Evolutionary conservation across 2,329 filamentous ascomycete species (phyloP), one percentile per base, ranked within the genome.

Genomic region (Cytospora chrysosperma): DNA sequence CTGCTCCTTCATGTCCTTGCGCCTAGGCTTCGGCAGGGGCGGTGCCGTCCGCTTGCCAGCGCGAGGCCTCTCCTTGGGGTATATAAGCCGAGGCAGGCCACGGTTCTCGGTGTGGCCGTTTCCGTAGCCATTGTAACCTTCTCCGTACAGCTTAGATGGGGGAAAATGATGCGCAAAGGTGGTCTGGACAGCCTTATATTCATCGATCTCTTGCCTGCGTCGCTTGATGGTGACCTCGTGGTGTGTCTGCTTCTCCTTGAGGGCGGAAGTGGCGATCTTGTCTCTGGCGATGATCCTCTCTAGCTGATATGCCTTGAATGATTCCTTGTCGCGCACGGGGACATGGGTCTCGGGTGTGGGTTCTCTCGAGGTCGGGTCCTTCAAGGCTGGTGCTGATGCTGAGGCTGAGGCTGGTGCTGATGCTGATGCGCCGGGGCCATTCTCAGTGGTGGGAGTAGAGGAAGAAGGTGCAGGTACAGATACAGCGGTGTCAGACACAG

Each of bases 111-210:
- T 97, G 70, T 87, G 82, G 66, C 90, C 89, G 79, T 98, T 98
- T 68, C 91, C 94, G 72, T 90, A 97, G 52, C 93, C 94, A 72
- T 86, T 88, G 74, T 96, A 99, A 61, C 95, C 95, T 70, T 82
- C 86, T 76, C 82, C 90, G 77, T 81, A 92, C 66, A 87, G 81
- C 68, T 79, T 82, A 68, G 78, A 81, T 1, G 85, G 79, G 3
- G 84, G 81, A 63, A 86, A 88, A 73, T 77, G 84, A 54, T 76
- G 77, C 65, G 84, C 81, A 70, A 82, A 85, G 10, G 85, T 52
- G 67, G 75, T 79, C 65, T 83, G 80, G 53, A 92, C 73, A 56
- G 81, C 76, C 64, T 85, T 81, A 79, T 94, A 92, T 72, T 92
- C 88, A 65, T 88, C 84, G 64, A 87, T 83, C 76, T 90, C 88